phyloP scores from a whole-genome alignment of 306 rosid genomes.

The Lupinus albus region DNA sequence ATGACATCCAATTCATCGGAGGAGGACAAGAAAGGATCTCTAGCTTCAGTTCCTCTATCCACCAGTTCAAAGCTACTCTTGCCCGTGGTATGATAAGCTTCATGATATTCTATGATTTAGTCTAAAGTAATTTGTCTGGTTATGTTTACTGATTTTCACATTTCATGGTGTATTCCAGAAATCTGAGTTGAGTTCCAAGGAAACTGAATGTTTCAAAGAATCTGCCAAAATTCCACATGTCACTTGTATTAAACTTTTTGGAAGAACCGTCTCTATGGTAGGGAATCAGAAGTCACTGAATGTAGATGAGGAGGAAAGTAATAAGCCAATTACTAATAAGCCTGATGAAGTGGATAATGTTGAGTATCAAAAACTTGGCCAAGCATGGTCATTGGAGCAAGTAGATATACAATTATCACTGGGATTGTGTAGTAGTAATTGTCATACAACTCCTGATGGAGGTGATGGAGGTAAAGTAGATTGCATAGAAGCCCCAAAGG shows the following conservation, averaged over 20 bases:
- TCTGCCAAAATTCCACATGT: constrained; percentile 18
- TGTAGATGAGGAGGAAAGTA: constrained; percentile 34
- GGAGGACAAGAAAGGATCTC: constrained; percentile 54
- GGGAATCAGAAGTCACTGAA: constrained; percentile 45
- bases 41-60: constrained; percentile 41
- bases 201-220: constrained; percentile 37
- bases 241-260: constrained; percentile 78
- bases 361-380: constrained; percentile 49
- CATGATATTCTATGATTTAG: constrained; percentile 25
- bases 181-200: constrained; percentile 51
- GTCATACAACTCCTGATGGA: constrained; percentile 38
- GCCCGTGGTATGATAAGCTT: constrained; percentile 52
- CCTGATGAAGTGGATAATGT: constrained; percentile 33
- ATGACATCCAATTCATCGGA: constrained; percentile 47
- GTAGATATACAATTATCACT: constrained; percentile 53
- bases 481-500: constrained; percentile 41
- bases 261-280: constrained; percentile 62
- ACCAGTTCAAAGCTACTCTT: constrained; percentile 39
- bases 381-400: constrained; percentile 40
- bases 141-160: constrained; percentile 29
- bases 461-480: constrained; percentile 39
- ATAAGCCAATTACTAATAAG: constrained; percentile 36
- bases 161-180: constrained; percentile 54
- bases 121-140: constrained; percentile 9
- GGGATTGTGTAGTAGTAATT: constrained; percentile 43